Conservation (phyloP, 495 filamentous ascomycete species). For the Parathielavia appendiculata region DNA sequence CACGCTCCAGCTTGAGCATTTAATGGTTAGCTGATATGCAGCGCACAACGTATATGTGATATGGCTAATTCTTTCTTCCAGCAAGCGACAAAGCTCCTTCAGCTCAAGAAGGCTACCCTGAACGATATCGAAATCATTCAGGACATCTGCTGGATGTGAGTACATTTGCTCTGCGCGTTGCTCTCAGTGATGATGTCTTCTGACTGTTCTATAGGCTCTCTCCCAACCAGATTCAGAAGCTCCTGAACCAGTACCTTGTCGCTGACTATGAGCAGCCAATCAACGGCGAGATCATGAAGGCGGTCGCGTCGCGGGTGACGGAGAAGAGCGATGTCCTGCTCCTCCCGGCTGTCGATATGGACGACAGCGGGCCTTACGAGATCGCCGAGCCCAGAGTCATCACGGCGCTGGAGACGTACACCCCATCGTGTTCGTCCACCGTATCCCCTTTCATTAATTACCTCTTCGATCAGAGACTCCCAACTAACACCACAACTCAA, state of each 20-base stretch:
- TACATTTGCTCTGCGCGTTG: constrained; percentile 10
- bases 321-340: constrained; percentile 97
- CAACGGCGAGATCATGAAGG: constrained; percentile 99
- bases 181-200: neutral
- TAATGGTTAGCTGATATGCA: constrained; percentile 63
- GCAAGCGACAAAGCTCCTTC: constrained; percentile 98
- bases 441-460: neutral
- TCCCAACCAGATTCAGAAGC: constrained; percentile 97
- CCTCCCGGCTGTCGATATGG: constrained; percentile 93
- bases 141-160: constrained; percentile 99
- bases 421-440: constrained; percentile 73
- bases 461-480: neutral
- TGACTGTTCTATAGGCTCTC: constrained; percentile 62
- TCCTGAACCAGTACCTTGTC: constrained; percentile 96
- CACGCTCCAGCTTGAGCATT: constrained; percentile 93
- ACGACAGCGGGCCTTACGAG: constrained; percentile 98
- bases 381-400: constrained; percentile 96
- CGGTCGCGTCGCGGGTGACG: constrained; percentile 91
- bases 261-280: constrained; percentile 99
- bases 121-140: constrained; percentile 99
- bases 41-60: no score
- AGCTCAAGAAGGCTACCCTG: constrained; percentile 97
- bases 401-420: constrained; percentile 95
- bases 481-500: constrained; percentile 15
- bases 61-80: constrained; percentile 36